Conservation (phyloP, 2,329 filamentous ascomycete genomes). For the Passalora sequoiae region DNA sequence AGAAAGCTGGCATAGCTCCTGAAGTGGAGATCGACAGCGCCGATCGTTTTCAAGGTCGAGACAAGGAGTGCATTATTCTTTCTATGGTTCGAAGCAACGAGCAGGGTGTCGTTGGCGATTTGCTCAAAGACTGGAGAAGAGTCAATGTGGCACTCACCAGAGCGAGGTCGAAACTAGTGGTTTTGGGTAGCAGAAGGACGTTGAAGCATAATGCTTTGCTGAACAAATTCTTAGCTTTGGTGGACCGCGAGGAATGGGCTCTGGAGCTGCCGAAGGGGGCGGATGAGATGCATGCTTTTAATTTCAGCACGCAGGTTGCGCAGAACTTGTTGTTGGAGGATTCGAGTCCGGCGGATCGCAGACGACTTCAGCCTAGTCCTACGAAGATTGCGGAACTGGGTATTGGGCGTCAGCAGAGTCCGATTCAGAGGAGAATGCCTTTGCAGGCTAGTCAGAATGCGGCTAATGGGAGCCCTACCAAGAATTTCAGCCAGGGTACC, state of each 20-base stretch:
- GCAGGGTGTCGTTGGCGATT: constrained; percentile 74
- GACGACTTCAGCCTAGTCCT: not conserved
- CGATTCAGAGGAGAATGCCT: not conserved
- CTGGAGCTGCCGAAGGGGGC: constrained; percentile 54
- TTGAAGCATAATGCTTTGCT: constrained; percentile 70
- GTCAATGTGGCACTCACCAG: constrained; percentile 96
- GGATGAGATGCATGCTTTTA: constrained; percentile 23
- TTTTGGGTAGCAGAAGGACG: constrained; percentile 77
- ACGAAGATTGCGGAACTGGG: constrained; percentile 6
- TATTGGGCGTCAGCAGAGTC: constrained; percentile 9
- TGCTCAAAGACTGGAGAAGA: constrained; percentile 83
- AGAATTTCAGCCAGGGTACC: constrained; percentile 3
- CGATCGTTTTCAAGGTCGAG: constrained; percentile 91
- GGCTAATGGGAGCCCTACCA: constrained; percentile 7
- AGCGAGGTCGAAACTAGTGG: constrained; percentile 84
- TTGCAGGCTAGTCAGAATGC: constrained; percentile 10
- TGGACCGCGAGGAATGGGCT: constrained; percentile 74
- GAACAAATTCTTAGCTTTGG: constrained; percentile 66
- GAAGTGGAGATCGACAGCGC: constrained; percentile 92
- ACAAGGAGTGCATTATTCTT: constrained; percentile 88
- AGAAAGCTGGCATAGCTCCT: constrained; percentile 35
- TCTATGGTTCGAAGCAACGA: constrained; percentile 85
- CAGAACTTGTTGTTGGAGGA: constrained; percentile 8
- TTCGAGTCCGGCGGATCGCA: constrained; percentile 5
- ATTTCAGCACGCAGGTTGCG: constrained; percentile 24